Conservation (phyloP, 768 basidiomycete genomes). For the Xanthoconium stramineum region DNA sequence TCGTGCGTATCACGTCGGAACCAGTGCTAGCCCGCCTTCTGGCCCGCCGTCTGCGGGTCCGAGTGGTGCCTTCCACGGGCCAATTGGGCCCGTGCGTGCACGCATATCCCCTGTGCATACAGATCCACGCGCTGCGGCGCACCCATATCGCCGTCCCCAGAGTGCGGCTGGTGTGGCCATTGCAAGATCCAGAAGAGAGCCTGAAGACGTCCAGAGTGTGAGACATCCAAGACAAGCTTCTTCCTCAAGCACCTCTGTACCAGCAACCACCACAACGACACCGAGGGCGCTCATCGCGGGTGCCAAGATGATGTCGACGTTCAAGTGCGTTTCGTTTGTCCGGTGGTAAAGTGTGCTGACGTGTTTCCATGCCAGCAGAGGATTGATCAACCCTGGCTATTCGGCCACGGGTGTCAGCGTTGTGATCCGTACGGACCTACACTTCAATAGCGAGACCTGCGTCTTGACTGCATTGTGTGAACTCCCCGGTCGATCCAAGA, state of each 20-base stretch:
- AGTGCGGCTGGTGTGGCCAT: slow-evolving; percentile 25
- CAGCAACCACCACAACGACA: not conserved
- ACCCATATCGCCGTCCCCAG: slow-evolving; percentile 32
- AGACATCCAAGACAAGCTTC: slow-evolving; percentile 24
- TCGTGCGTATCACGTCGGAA: slow-evolving; percentile 24
- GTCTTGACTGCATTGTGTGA: slow-evolving; percentile 61
- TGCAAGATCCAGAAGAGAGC: slow-evolving; percentile 28
- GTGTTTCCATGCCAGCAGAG: slow-evolving; percentile 9
- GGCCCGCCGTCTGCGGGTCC: slow-evolving; percentile 30
- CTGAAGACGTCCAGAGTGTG: slow-evolving; percentile 27
- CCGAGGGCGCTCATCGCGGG: not conserved
- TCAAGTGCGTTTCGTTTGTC: slow-evolving; percentile 22
- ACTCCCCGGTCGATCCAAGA: slow-evolving; percentile 62
- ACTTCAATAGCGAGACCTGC: slow-evolving; percentile 50
- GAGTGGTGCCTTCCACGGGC: slow-evolving; percentile 10
- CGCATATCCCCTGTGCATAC: slow-evolving; percentile 25
- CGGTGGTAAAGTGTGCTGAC: slow-evolving; percentile 8
- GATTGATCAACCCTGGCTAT: slow-evolving; percentile 27
- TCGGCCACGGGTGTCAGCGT: slow-evolving; percentile 25
- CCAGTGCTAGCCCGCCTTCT: slow-evolving; percentile 30
- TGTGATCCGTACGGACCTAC: slow-evolving; percentile 58
- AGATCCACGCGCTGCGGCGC: slow-evolving; percentile 16
- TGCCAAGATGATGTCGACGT: slow-evolving; percentile 11
- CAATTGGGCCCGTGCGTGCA: slow-evolving; percentile 26
- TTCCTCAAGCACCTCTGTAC: slow-evolving; percentile 9